Evolutionary conservation across 2,329 filamentous ascomycete genomes (phyloP).

Genomic region (Diplodia corticola): DNA sequence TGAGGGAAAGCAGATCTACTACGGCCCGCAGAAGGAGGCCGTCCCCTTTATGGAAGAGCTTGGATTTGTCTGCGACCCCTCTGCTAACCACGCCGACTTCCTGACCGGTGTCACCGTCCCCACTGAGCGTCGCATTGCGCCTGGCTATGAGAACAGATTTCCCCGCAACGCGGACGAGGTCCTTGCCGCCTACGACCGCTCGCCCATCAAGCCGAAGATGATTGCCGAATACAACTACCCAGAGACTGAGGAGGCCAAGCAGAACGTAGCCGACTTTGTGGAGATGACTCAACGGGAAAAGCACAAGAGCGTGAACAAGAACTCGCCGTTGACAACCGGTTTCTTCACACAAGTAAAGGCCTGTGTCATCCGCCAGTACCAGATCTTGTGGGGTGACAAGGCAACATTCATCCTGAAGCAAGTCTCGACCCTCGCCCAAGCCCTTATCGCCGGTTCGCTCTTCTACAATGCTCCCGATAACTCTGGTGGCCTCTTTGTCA

Average conservation of each 20-base stretch:
- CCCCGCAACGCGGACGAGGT: constrained; percentile 48
- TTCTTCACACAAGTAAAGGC: constrained; percentile 52
- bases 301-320: constrained; percentile 53
- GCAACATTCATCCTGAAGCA: constrained; percentile 65
- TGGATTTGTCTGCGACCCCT: constrained; percentile 65
- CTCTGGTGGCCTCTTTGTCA: constrained; percentile 63
- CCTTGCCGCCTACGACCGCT: constrained; percentile 51
- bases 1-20: constrained; percentile 75
- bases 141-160: constrained; percentile 43
- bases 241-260: constrained; percentile 46
- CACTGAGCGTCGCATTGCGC: constrained; percentile 43
- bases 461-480: constrained; percentile 65
- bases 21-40: constrained; percentile 61
- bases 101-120: constrained; percentile 68
- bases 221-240: constrained; percentile 60
- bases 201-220: constrained; percentile 53
- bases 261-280: constrained; percentile 51
- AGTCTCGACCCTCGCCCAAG: constrained; percentile 57
- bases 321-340: constrained; percentile 53
- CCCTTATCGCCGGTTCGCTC: constrained; percentile 64
- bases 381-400: constrained; percentile 66
- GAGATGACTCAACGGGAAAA: constrained; percentile 57
- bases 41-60: constrained; percentile 65
- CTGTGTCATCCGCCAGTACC: constrained; percentile 61
- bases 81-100: constrained; percentile 70